Evolutionary conservation across 495 filamentous ascomycete genomes (phyloP), one percentile per base, ranked within the genome.

Genomic region (Margaritispora aquatica): DNA sequence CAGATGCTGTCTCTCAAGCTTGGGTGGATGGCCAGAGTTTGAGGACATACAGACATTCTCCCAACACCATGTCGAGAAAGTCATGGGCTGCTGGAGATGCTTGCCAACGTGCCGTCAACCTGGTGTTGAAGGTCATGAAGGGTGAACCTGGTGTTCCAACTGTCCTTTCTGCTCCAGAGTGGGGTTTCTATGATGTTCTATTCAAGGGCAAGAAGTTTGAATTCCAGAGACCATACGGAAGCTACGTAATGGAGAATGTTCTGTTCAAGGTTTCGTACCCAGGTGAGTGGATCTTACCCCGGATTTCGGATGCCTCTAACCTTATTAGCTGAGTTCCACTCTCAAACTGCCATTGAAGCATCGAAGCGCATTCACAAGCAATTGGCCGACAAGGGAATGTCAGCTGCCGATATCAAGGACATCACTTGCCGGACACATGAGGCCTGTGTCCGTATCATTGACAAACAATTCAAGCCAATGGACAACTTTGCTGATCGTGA

Each of bases 171-270:
- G 92, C 94, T 9, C 94, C 93, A 20, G 85, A 85, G 57, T 98
- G 94, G 94, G 94, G 94, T 47, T 98, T 97, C 83, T 98, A 98
- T 73, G 94, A 98, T 70, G 92, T 96, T 56, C 80, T 93, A 56
- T 98, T 98, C 81, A 90, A 92, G 79, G 90, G 90, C 75, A 88
- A 93, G 69, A 89, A 88, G 71, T 98, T 98, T 74, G 75, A 89
- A 71, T 97, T 96, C 82, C 94, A 98, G 77, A 85, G 94, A 51
- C 85, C 86, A 47, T 98, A 97, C 69, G 94, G 92, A 65, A 93
- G 88, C 80, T 98, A 98, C 72, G 95, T 98, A 55, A 98, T 98
- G 94, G 94, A 98, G 84, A 98, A 97, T 70, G 89, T 98, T 49
- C 88, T 98, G 50, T 98, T 98, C 83, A 98, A 98, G 81, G 95